Evolutionary conservation across 108 stramenopile species (phyloP), one percentile per base, ranked within the genome.

Genomic region (Tribonema minus): DNA sequence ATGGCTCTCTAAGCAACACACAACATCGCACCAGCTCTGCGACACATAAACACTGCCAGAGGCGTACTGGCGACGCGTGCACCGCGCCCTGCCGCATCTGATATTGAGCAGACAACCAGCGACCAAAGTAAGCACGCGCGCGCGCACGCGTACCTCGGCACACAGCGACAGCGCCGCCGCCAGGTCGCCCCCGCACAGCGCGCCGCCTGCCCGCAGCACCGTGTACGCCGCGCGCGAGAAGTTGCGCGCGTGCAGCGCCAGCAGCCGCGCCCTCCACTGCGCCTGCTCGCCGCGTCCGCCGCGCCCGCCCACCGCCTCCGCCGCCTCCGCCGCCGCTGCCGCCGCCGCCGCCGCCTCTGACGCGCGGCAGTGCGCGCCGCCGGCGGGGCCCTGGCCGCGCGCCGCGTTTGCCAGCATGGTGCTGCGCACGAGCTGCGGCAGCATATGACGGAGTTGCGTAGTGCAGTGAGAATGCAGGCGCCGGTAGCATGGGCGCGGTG

Each of bases 141-240:
- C 9, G 46, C 9, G 46, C 46, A 54, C 46, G 20, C 46, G 20
- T 20, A 15, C n/a, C n/a, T n/a, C n/a, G n/a, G n/a, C n/a, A n/a
- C n/a, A n/a, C n/a, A n/a, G 58, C n/a, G 69, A 58, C 34, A 73
- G 62, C 6, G 72, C 72, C 5, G 37, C 61, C n/a, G 39, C 63
- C 3, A 73, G 28, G 38, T 73, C 72, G 9, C 63, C 63, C 37
- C 62, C 37, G 37, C 72, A 73, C 28, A 73, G 72, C 61, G 41
- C 3, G 39, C 72, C 36, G 26, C 72, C 62, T 23, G 36, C 32
- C 0, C 72, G 72, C 28, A 73, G 62, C 7, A 58, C 62, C 23
- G 30, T 31, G 72, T 73, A 73, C 29, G 26, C 72, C n/a, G 62
- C 72, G 32, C 72, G 31, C 9, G 62, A 33, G 40, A 64, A 73